phyloP scores from a whole-genome alignment of 768 basidiomycete species.

The Pleurotus platypus region DNA sequence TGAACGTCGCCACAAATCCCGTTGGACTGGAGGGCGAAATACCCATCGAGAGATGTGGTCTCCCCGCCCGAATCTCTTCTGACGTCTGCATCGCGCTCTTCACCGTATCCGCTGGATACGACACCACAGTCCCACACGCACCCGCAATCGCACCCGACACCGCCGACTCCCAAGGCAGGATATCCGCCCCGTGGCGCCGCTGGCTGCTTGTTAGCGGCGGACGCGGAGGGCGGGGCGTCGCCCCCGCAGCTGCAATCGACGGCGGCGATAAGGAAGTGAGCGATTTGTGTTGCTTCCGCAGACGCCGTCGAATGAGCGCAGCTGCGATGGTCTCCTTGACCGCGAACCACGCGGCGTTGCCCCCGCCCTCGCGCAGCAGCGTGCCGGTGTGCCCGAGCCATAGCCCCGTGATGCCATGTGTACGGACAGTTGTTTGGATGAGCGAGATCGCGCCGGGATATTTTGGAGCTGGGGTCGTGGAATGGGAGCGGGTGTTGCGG shows the following conservation, averaged over 20 bases:
- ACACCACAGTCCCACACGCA: constrained; percentile 77
- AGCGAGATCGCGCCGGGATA: constrained; percentile 72
- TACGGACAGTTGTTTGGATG: constrained; percentile 56
- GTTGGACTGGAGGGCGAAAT: constrained; percentile 14
- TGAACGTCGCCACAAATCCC: constrained; percentile 55
- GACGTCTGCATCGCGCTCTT: constrained; percentile 95
- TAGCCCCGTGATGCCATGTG: constrained; percentile 77
- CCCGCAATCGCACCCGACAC: constrained; percentile 84
- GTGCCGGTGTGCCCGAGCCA: constrained; percentile 97
- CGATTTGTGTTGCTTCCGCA: constrained; percentile 12
- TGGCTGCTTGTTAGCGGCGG: constrained; percentile 21
- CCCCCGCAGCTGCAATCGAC: constrained; percentile 13
- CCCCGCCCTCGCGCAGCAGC: constrained; percentile 89
- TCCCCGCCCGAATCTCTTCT: constrained; percentile 65
- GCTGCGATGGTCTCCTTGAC: constrained; percentile 77
- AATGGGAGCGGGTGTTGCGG: constrained; percentile 9
- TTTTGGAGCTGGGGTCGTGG: constrained; percentile 10
- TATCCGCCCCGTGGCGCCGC: constrained; percentile 29
- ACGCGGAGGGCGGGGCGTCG: constrained; percentile 11
- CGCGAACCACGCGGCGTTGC: constrained; percentile 87
- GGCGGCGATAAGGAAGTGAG: neutral
- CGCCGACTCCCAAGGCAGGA: constrained; percentile 82
- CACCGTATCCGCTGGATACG: constrained; percentile 94
- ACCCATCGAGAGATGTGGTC: constrained; percentile 26
- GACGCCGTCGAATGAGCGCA: constrained; percentile 52